phyloP scores from a whole-genome alignment of 768 basidiomycete genomes.

The Rossbeevera mucosa region DNA sequence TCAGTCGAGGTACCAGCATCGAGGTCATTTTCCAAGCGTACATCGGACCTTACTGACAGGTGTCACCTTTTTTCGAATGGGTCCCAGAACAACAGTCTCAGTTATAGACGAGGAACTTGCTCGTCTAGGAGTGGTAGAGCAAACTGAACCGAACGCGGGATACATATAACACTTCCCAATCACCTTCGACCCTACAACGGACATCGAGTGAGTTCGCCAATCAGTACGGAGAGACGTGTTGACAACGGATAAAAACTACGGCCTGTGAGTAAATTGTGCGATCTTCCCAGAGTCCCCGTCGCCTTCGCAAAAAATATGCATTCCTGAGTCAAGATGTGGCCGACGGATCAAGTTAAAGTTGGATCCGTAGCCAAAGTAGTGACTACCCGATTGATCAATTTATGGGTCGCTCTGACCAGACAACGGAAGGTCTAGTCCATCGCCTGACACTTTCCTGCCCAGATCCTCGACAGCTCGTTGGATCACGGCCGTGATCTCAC shows the following conservation, averaged over 20 bases:
- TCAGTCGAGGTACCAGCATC: neutral
- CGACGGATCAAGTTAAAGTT: neutral
- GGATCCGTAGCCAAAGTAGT: neutral
- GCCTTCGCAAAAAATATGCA: neutral
- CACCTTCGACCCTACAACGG: neutral
- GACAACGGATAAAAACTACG: neutral
- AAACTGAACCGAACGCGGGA: neutral
- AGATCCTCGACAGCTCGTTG: conserved; percentile 51
- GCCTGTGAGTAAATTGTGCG: neutral
- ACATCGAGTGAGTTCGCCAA: neutral
- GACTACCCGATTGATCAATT: neutral
- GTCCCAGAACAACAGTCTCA: no score
- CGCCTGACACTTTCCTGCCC: conserved; percentile 47
- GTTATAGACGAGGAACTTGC: neutral
- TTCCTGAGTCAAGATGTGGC: neutral
- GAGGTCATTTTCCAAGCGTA: neutral
- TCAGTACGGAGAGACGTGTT: neutral
- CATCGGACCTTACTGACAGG: no score
- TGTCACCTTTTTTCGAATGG: no score
- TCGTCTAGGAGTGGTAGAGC: neutral
- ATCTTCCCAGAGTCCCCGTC: neutral
- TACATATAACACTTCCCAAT: no score
- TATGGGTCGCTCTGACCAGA: neutral
- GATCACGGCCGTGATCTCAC: conserved; percentile 50
- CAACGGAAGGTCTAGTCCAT: conserved; percentile 22